Conservation (phyloP, 495 filamentous ascomycete genomes). For the Xylaria telfairii region DNA sequence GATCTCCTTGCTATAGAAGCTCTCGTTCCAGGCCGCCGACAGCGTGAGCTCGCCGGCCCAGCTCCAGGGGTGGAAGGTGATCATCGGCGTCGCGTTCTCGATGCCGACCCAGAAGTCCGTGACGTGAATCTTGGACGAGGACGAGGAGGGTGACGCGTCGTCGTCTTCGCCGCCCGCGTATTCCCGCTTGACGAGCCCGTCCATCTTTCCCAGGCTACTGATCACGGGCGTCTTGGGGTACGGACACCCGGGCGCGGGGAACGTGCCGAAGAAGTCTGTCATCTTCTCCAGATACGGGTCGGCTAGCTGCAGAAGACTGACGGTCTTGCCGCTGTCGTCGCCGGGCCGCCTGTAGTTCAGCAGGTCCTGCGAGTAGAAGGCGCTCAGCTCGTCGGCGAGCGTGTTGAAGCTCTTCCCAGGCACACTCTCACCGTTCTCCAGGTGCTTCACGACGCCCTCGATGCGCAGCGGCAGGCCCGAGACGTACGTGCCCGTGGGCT, state of each 20-base stretch:
- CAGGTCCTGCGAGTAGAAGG: slow-evolving; percentile 19
- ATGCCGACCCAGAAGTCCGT: slow-evolving; percentile 37
- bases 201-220: slow-evolving; percentile 35
- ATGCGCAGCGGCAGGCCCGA: slow-evolving; percentile 35
- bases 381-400: slow-evolving; percentile 19
- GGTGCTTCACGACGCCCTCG: slow-evolving; percentile 9
- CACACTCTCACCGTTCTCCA: not conserved
- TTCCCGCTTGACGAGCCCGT: slow-evolving; percentile 23
- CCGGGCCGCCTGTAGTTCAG: not conserved
- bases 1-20: slow-evolving; percentile 38
- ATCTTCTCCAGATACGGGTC: slow-evolving; percentile 26
- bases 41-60: slow-evolving; percentile 30
- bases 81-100: slow-evolving; percentile 26
- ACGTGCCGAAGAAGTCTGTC: slow-evolving; percentile 22
- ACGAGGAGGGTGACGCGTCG: not conserved
- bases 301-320: slow-evolving; percentile 19
- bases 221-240: slow-evolving; percentile 32
- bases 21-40: slow-evolving; percentile 33
- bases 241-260: slow-evolving; percentile 16
- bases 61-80: slow-evolving; percentile 36
- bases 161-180: slow-evolving; percentile 11
- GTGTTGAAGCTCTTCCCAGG: slow-evolving; percentile 21
- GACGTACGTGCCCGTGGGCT: slow-evolving; percentile 26
- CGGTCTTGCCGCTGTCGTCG: not conserved
- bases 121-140: slow-evolving; percentile 23